Conservation (phyloP, 257 asterid genomes). For the Solanum sitiens region DNA sequence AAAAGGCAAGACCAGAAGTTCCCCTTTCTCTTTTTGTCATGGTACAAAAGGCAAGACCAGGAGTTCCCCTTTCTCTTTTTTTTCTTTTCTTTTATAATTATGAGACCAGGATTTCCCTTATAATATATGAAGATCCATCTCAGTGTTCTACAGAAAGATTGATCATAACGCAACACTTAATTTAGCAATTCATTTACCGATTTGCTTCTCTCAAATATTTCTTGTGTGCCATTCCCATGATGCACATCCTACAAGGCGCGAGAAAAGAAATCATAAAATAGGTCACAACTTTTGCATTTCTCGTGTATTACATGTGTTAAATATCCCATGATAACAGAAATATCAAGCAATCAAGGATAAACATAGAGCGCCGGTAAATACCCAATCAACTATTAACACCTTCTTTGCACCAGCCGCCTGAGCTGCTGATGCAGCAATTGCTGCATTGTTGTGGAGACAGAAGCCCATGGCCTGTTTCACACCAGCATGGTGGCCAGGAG, state of each 20-base stretch:
- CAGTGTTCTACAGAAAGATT: neutral
- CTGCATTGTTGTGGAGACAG: slow-evolving; percentile 98
- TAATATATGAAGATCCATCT: neutral
- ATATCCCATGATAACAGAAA: neutral
- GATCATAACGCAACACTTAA: neutral
- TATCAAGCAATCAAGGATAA: neutral
- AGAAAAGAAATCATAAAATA: neutral
- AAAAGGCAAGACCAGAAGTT: neutral
- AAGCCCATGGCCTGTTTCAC: slow-evolving; percentile 96
- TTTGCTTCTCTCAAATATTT: slow-evolving; percentile 77
- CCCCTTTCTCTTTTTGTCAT: neutral
- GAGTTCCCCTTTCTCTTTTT: neutral
- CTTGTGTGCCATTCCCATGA: slow-evolving; percentile 99
- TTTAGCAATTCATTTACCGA: slow-evolving; percentile 34
- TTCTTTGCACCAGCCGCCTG: slow-evolving; percentile 90
- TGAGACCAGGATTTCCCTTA: neutral
- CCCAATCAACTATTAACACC: slow-evolving; percentile 94
- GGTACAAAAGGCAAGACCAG: neutral
- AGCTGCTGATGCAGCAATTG: slow-evolving; percentile 93
- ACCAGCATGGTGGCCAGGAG: slow-evolving; percentile 99
- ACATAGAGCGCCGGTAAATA: slow-evolving; percentile 9
- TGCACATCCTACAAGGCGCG: slow-evolving; percentile 75
- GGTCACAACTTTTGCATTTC: neutral
- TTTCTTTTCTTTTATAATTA: neutral
- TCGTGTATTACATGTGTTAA: neutral